Evolutionary conservation across 345 rosid species (phyloP), one percentile per base, ranked within the genome.

Genomic region (Eucalyptus microcorys): DNA sequence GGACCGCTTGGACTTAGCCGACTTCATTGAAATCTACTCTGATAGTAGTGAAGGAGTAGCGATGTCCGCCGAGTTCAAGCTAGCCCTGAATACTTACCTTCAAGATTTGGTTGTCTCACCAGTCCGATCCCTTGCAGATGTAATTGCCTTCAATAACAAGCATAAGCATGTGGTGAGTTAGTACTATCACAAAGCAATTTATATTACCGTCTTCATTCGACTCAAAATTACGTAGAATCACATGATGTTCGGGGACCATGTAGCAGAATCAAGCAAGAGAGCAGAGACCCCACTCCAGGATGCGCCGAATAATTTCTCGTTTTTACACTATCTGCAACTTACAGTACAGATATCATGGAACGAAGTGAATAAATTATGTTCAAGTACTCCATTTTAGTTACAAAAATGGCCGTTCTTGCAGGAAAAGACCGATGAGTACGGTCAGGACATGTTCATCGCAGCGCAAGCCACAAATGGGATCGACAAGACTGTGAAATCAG

Each of bases 121-220:
- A 3, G 97, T 95, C 34, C 89, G 94, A 81, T 92, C 95, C 79
- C 89, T 96, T 87, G 95, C 95, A 10, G 96, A 94, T n/a, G 90
- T 92, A 79, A 95, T 96, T 83, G 92, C 94, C 14, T 94, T 90
- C 93, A 95, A 96, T 90, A 50, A 90, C 4, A 91, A 93, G 83
- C 92, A 92, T 66, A 45, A 93, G 21, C 89, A 93, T 27, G 27
- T 89, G 94, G 98, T 92, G 68, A 85, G 90, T 42, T 55, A 26
- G 45, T 34, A 83, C 9, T 26, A 42, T 22, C 30, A 68, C 24
- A 16, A 32, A 17, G 42, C 80, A 16, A 32, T 16, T 68, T 16
- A 68, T 34, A 32, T 61, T 24, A 34, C 22, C 2, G 19, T 68
- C 80, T 32, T 68, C 37, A 32, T 16, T 16, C 3, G 43, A 68